Evolutionary conservation across 352 stramenopile genomes (phyloP), one percentile per base, ranked within the genome.

Genomic region (Phytopythium montanum): DNA sequence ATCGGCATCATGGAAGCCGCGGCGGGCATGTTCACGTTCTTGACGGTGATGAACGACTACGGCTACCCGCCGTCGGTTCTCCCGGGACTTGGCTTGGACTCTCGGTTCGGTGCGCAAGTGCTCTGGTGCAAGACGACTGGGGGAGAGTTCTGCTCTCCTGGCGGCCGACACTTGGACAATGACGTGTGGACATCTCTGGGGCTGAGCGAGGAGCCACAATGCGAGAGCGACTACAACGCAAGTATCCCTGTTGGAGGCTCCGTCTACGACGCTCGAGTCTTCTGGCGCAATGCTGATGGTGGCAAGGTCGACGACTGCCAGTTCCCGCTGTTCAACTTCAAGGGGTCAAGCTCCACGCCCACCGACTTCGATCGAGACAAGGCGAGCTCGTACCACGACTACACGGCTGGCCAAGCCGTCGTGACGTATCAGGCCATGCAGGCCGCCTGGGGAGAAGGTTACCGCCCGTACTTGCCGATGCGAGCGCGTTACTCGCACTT

Each of bases 1-100:
- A 97, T 97, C 49, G 92, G 92, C 19, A 74, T 97, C 48, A 96
- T 97, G 29, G 81, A 97, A 60, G 88, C 85, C 5, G 68, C 86
- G 0, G 86, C 84, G 2, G 91, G 88, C 1, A 96, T 96, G 77
- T 95, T 95, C 62, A 85, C 86, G 9, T 97, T 89, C 69, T 58
- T 96, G n/a, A 64, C 84, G 2, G 85, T 97, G 12, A 65, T 97
- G 60, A 94, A 96, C 65, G 84, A 95, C 64, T 97, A 90, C 62
- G 91, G 91, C 0, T 97, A 88, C 66, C 59, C 75, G 6, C 79
- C 85, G 7, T 59, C 70, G 3, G 76, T 86, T 34, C 67, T 96
- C 8, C 60, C 79, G 13, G 81, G 73, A 9, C 65, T 90, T 14
- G 84, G 84, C 16, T 52, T 73, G 36, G 66, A 66, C 26, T 77